Base-by-base conservation (phyloP, 257 asterid species). In the Solanum etuberosum region DNA sequence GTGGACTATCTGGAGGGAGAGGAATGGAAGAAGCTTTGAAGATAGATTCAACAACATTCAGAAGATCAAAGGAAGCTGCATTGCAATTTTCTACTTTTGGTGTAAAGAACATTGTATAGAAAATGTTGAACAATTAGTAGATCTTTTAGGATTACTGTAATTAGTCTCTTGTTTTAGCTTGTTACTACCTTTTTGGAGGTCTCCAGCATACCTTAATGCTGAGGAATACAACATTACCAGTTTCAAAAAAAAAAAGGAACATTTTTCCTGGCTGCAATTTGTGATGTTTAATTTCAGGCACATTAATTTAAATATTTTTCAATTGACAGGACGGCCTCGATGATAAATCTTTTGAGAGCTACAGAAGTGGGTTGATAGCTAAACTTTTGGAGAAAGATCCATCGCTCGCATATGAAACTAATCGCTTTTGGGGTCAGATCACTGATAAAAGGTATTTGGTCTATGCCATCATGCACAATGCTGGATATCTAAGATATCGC, bases 381-480 rank as follows among this genome's bases (percentile, higher is more conserved):
- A 96, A 93, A 94, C 97, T 97, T 91, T 91, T 96, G 86, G 99
- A 97, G 96, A 97, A 97, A 94, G 99, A 96, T 89, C 97, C 98
- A 86, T 97, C 98, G 73, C 98, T 97, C 87, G 73, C 90, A 43
- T 96, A 92, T 63, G 98, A 96, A 91, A 95, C 99, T 34, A 92
- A 95, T 88, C 96, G 98, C 48, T 90, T 86, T 85, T 96, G 99
- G 99, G 94, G 98, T 88, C 98, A 97, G 89, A 94, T 97, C 78
- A 95, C 93, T 63, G 98, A 95, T 87, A 94, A 93, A 92, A 95
- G 99, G 99, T 96, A 95, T 81, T 76, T 78, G 84, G 84, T 78
- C 63, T 31, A 70, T 72, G 68, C 43, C 57, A 72, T 42, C 73
- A 40, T 70, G 29, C 63, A 77, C 25, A 78, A 43, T 27, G 63